Evolutionary conservation across 805 yeast genomes (phyloP), one percentile per base, ranked within the genome.

Genomic region (Metschnikowia henanensis): DNA sequence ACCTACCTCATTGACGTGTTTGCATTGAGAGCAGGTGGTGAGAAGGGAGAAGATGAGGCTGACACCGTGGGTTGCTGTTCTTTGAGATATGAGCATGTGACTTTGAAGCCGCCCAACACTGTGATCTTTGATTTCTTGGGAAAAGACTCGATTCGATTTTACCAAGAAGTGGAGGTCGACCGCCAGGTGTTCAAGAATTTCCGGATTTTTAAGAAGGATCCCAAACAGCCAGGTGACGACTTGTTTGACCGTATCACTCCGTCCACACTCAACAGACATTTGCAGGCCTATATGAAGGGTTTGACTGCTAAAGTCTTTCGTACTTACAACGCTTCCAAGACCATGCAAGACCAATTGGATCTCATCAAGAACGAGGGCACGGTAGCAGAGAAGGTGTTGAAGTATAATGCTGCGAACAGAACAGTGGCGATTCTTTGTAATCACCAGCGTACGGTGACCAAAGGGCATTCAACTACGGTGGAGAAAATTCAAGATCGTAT

Each of bases 11-110:
- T 92, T 59, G 98, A 92, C 69, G 81, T 84, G 3, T 83, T 92
- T 58, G 98, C 98, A 0, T 75, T 92, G 52, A 87, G 98, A 84
- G 97, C 97, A 1, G 97, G 97, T 62, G 97, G 97, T 56, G 97
- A 92, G 65, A 92, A 92, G 63, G 85, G 92, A 9, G 98, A 92
- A 3, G 98, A 92, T 54, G 97, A 91, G 61, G 98, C 98, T 2
- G 98, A 92, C 62, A 92, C 98, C 1, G 98, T 92, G 35, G 98
- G 98, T 35, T 92, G 98, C 66, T 92, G 98, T 68, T 91, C 97
- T 1, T 75, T 92, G 53, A 73, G 98, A 57, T 91, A 71, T 59
- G 98, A 91, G 62, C 98, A 91, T 65, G 78, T 92, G 34, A 83
- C 91, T 1, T 72, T 92, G 46, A 79, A 79, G 53, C 96, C 96